Evolutionary conservation across 139 green algal species (phyloP).

Genomic region (Chlorella sp.): DNA sequence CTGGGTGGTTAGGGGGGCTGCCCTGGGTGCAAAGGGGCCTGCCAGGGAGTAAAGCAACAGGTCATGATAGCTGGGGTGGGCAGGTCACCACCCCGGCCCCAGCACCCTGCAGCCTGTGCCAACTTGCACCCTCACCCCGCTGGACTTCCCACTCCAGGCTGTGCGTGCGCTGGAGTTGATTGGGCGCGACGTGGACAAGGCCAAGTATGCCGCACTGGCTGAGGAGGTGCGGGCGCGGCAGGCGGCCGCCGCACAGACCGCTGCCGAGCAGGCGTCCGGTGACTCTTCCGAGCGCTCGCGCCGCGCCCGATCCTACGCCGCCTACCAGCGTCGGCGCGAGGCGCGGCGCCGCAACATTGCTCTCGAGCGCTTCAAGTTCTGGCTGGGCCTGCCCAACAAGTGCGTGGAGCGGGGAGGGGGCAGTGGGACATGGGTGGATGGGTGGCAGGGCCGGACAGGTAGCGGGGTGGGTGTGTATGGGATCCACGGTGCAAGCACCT

Average conservation of each 20-base stretch:
- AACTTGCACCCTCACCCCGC: not conserved
- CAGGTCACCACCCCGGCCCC: too few relatives aligned
- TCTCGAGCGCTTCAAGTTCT: conserved; percentile 81
- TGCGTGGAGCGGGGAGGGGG: conserved; percentile 36
- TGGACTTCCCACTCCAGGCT: conserved; percentile 40
- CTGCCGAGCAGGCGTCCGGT: too few relatives aligned
- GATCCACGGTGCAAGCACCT: too few relatives aligned
- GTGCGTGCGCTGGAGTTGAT: conserved; percentile 72
- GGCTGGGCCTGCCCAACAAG: conserved; percentile 74
- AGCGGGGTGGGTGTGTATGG: too few relatives aligned
- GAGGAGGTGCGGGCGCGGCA: not conserved
- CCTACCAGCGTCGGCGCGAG: conserved; percentile 27
- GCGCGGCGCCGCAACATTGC: conserved; percentile 33
- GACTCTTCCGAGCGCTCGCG: too few relatives aligned
- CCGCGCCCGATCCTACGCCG: conserved; percentile 5
- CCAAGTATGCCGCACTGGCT: conserved; percentile 44
- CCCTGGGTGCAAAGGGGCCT: too few relatives aligned
- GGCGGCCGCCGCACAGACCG: not conserved
- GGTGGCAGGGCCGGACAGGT: too few relatives aligned
- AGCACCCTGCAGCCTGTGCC: too few relatives aligned
- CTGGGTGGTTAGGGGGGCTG: not conserved
- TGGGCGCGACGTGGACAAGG: conserved; percentile 52
- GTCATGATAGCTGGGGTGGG: too few relatives aligned
- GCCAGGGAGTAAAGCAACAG: too few relatives aligned
- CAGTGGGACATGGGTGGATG: too few relatives aligned